Base-by-base conservation (phyloP, 2,329 filamentous ascomycete genomes). In the Diaporthe ilicicola region DNA sequence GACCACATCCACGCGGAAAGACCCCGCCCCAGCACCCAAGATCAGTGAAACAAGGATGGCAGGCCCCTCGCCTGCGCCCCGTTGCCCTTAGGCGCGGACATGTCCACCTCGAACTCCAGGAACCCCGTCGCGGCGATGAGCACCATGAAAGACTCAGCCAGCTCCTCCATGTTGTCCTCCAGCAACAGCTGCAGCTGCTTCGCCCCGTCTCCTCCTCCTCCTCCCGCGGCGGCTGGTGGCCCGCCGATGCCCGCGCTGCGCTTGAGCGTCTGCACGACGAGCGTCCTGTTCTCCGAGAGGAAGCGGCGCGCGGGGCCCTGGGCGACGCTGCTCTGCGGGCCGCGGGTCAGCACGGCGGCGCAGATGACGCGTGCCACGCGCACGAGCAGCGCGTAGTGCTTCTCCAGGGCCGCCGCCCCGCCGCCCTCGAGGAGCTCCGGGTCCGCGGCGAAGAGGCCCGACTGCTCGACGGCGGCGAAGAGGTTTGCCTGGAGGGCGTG, bases 251-350 rank as follows among this genome's bases (percentile, higher is more conserved):
- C 93, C 0, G 93, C 93, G 76, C 93, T 93, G 75, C 94, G 88
- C 84, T 99, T 99, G 77, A 99, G 93, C 24, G 97, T 91, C 55
- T 94, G 93, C 74, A 96, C 90, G 76, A 98, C 93, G 70, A 95
- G 90, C 80, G 92, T 90, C 73, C 95, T 88, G 80, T 97, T 94
- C 74, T 96, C 92, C 7, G 88, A 87, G 72, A 99, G 84, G 82
- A 99, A 99, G 44, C 87, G 87, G 69, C 93, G 89, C 44, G 71
- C 71, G 17, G 71, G 71, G 0, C 92, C 94, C 78, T 95, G 93
- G 50, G 91, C 87, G 50, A 95, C 89, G 79, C 97, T 97, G 79
- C 97, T 97, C 77, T 97, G 92, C 22, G 92, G 86, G 0, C 95
- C 95, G 56, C 94, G 89, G 74, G 91, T 92, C 61, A 98, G 87